Base-by-base conservation (phyloP, 2,329 filamentous ascomycete species). In the Paraconiothyrium sp. region DNA sequence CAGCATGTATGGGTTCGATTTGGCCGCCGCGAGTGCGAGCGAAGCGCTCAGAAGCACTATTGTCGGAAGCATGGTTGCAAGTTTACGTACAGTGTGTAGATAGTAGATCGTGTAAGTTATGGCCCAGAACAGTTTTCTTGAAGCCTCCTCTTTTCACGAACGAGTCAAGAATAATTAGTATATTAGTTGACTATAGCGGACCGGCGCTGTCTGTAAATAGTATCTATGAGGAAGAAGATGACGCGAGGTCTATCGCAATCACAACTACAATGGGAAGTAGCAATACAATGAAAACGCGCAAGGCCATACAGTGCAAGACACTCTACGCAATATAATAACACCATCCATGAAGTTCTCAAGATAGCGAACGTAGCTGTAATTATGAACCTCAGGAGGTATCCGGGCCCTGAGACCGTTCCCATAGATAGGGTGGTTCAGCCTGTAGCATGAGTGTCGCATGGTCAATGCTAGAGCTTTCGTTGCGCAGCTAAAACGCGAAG, bases 1-100 rank as follows among this genome's bases (percentile, higher is more conserved):
- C 67, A 76, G 37, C 59, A 61, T 77, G 67, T 71, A 76, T 47
- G 72, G 73, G 43, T 70, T 65, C 5, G 69, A 66, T 2, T 65
- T 68, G 35, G 69, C 67, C 16, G 65, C 60, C 39, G 58, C 59
- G 1, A 75, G 61, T 47, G 71, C 61, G 24, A 67, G 66, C 32
- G 67, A 66, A 35, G 65, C 67, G 51, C 70, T 60, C 13, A 73
- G 52, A 16, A 76, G 52, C 4, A 70, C 37, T 4, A 69, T 35
- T 4, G 65, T 56, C 8, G 67, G 61, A 64, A 63, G 68, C 72
- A 76, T 75, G 16, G 39, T 63, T 51, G 39, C 24, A 35, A 56
- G 9, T 16, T 13, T 14, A 14, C 7, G n/a, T 24, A n/a, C 20
- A 10, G 10, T 44, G 41, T 44, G 20, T n/a, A 22, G n/a, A 10